Evolutionary conservation across 179 eudicot genomes (phyloP).

Genomic region (Beta lomatogona): DNA sequence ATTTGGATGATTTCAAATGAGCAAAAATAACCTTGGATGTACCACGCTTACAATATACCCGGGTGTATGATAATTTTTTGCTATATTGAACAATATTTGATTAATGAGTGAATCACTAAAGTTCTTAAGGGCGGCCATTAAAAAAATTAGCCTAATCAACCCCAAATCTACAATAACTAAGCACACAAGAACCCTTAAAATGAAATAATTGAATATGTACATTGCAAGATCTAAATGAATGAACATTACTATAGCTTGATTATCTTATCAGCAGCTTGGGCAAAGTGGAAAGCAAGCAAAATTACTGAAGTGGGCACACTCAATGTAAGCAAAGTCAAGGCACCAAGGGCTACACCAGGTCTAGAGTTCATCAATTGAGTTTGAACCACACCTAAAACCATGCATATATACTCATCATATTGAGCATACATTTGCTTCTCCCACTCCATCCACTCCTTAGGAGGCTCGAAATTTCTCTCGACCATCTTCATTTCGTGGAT

Average conservation of each 20-base stretch:
- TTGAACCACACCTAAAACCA: slow-evolving; percentile 47
- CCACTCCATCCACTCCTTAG: slow-evolving; percentile 56
- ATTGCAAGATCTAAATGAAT: background rate
- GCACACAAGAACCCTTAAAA: background rate
- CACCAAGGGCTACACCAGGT: slow-evolving; percentile 50
- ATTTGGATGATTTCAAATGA: no score
- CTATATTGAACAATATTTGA: background rate
- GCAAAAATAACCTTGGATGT: no score
- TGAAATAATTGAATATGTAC: background rate
- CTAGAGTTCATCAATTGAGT: slow-evolving; percentile 47
- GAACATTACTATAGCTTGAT: slow-evolving; percentile 1
- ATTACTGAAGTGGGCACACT: slow-evolving; percentile 43
- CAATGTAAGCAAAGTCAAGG: slow-evolving; percentile 32
- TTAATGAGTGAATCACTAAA: background rate
- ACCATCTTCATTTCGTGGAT: slow-evolving; percentile 52
- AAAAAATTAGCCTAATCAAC: slow-evolving; percentile 20
- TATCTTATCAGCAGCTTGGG: slow-evolving; percentile 5
- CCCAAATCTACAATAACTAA: background rate
- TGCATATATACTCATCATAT: slow-evolving; percentile 46
- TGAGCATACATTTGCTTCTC: slow-evolving; percentile 43
- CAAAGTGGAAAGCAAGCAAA: slow-evolving; percentile 27
- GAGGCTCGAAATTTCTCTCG: slow-evolving; percentile 44
- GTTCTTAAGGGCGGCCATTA: background rate
- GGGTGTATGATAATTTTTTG: no score
- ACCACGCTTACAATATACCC: no score